phyloP scores from a whole-genome alignment of 108 stramenopile genomes.

The Nitzschia putrida region DNA sequence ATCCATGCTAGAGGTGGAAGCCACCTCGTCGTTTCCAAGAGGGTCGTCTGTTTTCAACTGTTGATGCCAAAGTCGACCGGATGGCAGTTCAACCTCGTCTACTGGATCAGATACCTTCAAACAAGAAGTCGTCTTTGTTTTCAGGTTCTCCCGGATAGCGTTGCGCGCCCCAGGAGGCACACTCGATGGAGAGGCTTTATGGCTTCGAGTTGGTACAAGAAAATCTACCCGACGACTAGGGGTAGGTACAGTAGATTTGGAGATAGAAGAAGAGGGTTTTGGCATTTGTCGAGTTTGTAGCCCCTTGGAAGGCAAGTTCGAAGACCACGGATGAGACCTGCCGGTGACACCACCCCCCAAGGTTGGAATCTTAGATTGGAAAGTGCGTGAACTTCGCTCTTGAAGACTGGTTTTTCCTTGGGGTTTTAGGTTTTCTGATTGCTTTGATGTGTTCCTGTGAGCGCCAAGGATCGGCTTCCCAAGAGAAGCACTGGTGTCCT shows the following conservation, averaged over 20 bases:
- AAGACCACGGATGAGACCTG: constrained; percentile 11
- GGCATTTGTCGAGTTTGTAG: not conserved
- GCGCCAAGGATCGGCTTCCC: too few relatives aligned
- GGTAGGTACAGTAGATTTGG: not conserved
- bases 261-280: not conserved
- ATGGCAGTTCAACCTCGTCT: constrained; percentile 39
- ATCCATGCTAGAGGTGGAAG: constrained; percentile 7
- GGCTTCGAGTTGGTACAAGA: constrained; percentile 4
- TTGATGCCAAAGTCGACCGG: constrained; percentile 39
- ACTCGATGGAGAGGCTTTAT: not conserved
- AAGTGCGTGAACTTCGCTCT: not conserved
- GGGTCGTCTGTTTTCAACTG: constrained; percentile 31
- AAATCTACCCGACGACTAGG: constrained; percentile 2
- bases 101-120: constrained; percentile 13
- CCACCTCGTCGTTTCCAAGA: constrained; percentile 22
- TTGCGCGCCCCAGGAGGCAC: not conserved
- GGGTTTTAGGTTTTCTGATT: too few relatives aligned
- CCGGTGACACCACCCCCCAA: not conserved
- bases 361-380: constrained; percentile 15
- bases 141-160: not conserved
- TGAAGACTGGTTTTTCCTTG: too few relatives aligned
- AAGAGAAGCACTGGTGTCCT: not conserved
- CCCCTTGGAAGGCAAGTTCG: not conserved
- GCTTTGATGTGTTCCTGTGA: too few relatives aligned
- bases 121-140: not conserved